Evolutionary conservation across 2,329 filamentous ascomycete genomes (phyloP).

Genomic region (Dothiorella sarmentorum): DNA sequence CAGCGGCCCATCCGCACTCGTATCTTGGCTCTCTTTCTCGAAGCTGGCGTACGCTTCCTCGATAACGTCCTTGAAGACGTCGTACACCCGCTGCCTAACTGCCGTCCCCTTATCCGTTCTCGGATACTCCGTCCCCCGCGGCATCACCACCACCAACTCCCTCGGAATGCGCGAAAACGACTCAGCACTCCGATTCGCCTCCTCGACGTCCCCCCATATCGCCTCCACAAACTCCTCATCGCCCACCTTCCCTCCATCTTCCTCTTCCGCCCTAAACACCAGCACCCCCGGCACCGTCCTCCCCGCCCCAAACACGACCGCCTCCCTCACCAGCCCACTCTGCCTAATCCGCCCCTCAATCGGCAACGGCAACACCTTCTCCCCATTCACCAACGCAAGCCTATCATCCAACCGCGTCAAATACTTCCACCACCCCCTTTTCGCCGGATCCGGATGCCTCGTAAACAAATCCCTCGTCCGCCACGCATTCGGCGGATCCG

Average conservation of each 20-base stretch:
- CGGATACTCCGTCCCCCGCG: conserved; percentile 36
- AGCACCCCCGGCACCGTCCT: conserved; percentile 52
- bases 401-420: conserved; percentile 46
- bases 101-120: conserved; percentile 56
- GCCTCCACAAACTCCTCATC: conserved; percentile 46
- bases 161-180: conserved; percentile 26
- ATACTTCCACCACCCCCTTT: conserved; percentile 46
- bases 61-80: conserved; percentile 48
- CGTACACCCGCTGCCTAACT: conserved; percentile 51
- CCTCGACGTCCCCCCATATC: conserved; percentile 51
- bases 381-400: conserved; percentile 47
- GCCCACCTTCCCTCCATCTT: conserved; percentile 32
- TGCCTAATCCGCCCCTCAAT: conserved; percentile 55
- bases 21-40: background rate
- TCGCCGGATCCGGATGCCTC: conserved; percentile 38
- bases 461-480: conserved; percentile 41
- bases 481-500: background rate
- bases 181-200: conserved; percentile 49
- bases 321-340: conserved; percentile 52
- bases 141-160: conserved; percentile 21
- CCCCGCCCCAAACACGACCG: conserved; percentile 56
- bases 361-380: conserved; percentile 48
- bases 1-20: background rate
- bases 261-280: conserved; percentile 27
- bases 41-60: conserved; percentile 40